phyloP scores from a whole-genome alignment of 116 monocot genomes.

The Papilionanthe hybrid region DNA sequence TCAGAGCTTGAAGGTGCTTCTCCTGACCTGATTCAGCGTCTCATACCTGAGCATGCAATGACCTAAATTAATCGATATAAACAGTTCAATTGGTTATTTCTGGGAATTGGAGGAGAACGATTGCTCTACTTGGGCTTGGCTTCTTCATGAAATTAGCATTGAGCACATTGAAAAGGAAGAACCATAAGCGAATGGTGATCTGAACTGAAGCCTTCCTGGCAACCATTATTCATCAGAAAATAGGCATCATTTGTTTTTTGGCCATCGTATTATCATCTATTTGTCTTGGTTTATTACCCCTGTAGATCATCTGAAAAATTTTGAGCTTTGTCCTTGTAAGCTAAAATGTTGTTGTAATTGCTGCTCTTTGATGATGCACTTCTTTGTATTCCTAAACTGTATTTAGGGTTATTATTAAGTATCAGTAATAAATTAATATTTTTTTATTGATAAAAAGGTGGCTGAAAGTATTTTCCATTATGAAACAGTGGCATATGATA shows the following conservation, averaged over 20 bases:
- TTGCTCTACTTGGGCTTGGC: background rate
- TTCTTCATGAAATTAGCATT: background rate
- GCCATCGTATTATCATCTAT: background rate
- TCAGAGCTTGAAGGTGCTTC: conserved; percentile 41
- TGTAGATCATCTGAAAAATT: background rate
- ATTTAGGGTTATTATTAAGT: background rate
- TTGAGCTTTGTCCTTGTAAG: background rate
- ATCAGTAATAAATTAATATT: background rate
- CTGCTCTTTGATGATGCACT: background rate
- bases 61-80: background rate
- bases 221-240: background rate
- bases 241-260: background rate
- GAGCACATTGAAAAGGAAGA: background rate
- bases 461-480: too few relatives aligned
- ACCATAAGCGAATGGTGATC: background rate
- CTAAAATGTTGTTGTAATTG: background rate
- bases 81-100: background rate
- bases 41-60: conserved; percentile 34
- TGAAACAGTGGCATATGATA: too few relatives aligned
- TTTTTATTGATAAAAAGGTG: background rate
- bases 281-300: background rate
- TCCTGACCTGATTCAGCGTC: conserved; percentile 39
- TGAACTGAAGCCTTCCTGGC: background rate
- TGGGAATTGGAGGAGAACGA: background rate
- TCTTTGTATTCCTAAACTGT: background rate